Conservation (phyloP, 2,329 filamentous ascomycete species). For the Xylaria sp. region DNA sequence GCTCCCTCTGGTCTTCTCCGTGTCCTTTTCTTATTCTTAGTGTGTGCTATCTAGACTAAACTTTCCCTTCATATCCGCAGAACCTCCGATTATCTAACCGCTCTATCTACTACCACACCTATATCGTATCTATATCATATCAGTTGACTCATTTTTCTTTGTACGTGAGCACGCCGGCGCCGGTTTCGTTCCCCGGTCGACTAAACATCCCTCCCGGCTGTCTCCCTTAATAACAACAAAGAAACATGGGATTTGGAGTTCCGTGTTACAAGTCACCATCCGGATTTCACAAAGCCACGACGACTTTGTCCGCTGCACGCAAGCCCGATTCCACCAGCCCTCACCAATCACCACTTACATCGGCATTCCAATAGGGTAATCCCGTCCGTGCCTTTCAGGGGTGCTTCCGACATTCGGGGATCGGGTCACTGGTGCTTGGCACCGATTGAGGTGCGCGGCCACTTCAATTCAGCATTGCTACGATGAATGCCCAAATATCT, state of each 20-base stretch:
- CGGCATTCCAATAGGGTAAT: slow-evolving; percentile 34
- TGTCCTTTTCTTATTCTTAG: slow-evolving; percentile 6
- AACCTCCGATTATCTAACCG: slow-evolving; percentile 38
- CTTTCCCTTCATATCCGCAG: slow-evolving; percentile 35
- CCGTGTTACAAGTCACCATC: slow-evolving; percentile 20
- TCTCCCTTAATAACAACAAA: slow-evolving; percentile 23
- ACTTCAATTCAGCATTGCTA: slow-evolving; percentile 41
- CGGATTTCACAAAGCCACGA: slow-evolving; percentile 27
- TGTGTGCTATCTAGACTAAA: slow-evolving; percentile 13
- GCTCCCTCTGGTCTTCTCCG: slow-evolving; percentile 18
- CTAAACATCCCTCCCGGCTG: neutral
- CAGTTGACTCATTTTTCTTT: slow-evolving; percentile 41
- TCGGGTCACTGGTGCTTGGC: slow-evolving; percentile 38
- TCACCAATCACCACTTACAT: slow-evolving; percentile 44
- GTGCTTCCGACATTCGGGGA: slow-evolving; percentile 45
- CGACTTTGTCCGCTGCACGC: slow-evolving; percentile 17
- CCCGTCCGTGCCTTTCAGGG: slow-evolving; percentile 45
- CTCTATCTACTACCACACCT: slow-evolving; percentile 38
- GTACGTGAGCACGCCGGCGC: slow-evolving; percentile 26
- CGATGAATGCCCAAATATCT: slow-evolving; percentile 52
- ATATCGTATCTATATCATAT: slow-evolving; percentile 8
- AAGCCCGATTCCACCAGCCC: slow-evolving; percentile 25
- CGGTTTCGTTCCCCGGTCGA: slow-evolving; percentile 26
- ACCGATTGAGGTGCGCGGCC: slow-evolving; percentile 35
- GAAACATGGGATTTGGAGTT: slow-evolving; percentile 21